Evolutionary conservation across 306 rosid genomes (phyloP), one percentile per base, ranked within the genome.

Genomic region (Mimosa bimucronata): DNA sequence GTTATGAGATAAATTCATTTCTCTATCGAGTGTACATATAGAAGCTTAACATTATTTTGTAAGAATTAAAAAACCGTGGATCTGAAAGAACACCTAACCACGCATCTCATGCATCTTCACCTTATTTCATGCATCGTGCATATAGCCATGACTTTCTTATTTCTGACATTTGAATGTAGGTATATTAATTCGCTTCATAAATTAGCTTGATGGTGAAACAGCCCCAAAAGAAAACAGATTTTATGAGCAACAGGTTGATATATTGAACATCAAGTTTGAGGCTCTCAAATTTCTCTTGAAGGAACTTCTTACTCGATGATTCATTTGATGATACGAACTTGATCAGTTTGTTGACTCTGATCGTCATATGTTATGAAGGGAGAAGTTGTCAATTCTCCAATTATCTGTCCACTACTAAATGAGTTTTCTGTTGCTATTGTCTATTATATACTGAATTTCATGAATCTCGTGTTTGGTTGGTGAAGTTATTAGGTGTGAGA

Each of bases 141-240:
- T 11, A 48, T 11, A 48, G 57, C 34, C 72, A 78, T 73, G 70
- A 73, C 71, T 48, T 23, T 44, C 18, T n/a, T 73, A 8, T 2
- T 53, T n/a, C 41, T 1, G 57, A 28, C 62, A 72, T 71, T 19
- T 62, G 23, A 45, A 41, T 46, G 25, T 65, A 92, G 98, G 92
- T 87, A 8, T 95, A 9, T n/a, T n/a, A 8, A 88, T 83, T 92
- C 97, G 86, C 85, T 81, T 76, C 82, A 71, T 44, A 84, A 74
- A 76, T 81, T 76, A 84, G 88, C 84, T 12, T 2, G 38, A 84
- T 82, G 16, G 84, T 72, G 71, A 87, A 84, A 68, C 90, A 78
- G 55, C 57, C 75, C 7, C 73, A 34, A 9, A 28, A 76, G 88
- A 68, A 83, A 72, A 65, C 91, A 92, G 82, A 80, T 91, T 74